phyloP scores from a whole-genome alignment of 805 yeast species.

The Candida railenensis region DNA sequence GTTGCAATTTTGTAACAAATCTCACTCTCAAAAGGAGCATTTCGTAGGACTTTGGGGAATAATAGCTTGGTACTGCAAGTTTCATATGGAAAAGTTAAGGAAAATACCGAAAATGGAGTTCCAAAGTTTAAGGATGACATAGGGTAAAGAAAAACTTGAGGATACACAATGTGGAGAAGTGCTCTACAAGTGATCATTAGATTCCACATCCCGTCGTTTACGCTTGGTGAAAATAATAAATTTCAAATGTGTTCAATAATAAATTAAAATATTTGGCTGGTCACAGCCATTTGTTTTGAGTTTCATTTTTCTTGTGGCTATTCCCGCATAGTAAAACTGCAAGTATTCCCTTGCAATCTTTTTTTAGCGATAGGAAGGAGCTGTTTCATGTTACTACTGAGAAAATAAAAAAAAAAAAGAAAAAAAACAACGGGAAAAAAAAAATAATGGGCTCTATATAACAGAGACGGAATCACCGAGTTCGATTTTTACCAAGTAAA shows the following conservation, averaged over 20 bases:
- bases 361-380: conserved; percentile 2
- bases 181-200: no score
- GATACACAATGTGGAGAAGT: neutral
- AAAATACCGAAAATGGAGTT: neutral
- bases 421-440: neutral
- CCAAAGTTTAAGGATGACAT: no score
- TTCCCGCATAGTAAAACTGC: neutral
- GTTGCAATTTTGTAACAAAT: no score
- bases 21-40: no score
- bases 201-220: no score
- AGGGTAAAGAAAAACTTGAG: neutral
- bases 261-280: neutral
- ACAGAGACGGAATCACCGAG: neutral
- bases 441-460: neutral
- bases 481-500: no score
- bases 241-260: no score
- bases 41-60: no score
- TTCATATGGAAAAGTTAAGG: conserved; percentile 1
- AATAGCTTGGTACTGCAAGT: neutral
- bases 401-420: neutral
- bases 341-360: neutral
- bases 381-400: conserved; percentile 1
- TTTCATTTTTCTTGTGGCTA: neutral
- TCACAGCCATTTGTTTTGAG: neutral
- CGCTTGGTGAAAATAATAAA: no score